These are phyloP conservation scores for Dothideomycetes sp. DNA, from an alignment of 2,329 filamentous ascomycete species.

Conservation along the genomic window DNA sequence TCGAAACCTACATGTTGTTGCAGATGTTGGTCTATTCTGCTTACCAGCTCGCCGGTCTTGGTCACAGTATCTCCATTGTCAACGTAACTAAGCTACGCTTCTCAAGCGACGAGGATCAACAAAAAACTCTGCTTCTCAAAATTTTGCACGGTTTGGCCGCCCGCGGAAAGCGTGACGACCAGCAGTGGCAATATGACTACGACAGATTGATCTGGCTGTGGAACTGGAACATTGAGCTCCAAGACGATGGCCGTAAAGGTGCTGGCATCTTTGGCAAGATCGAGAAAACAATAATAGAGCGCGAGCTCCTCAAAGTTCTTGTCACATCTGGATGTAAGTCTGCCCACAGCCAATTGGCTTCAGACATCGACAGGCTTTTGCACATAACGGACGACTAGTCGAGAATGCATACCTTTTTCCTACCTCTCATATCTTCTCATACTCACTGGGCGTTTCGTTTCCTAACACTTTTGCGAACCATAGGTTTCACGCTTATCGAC, in stretches of 20 bases:
- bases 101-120: conserved; percentile 54
- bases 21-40: conserved; percentile 51
- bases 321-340: conserved; percentile 36
- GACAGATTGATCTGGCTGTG: conserved; percentile 64
- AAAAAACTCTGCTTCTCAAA: conserved; percentile 50
- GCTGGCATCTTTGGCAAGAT: conserved; percentile 51
- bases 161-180: conserved; percentile 48
- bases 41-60: conserved; percentile 34
- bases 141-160: conserved; percentile 48
- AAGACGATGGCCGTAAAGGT: conserved; percentile 28
- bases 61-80: conserved; percentile 32
- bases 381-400: conserved; percentile 5
- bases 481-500: conserved; percentile 19
- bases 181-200: conserved; percentile 53
- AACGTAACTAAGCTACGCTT: conserved; percentile 52
- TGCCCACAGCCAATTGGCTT: conserved; percentile 5
- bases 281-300: conserved; percentile 53
- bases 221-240: conserved; percentile 53
- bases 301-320: conserved; percentile 60
- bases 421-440: not conserved
- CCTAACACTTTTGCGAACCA: not conserved
- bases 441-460: not conserved
- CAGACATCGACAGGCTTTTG: conserved; percentile 4
- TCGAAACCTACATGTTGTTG: conserved; percentile 49
- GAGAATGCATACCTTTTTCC: not conserved